Evolutionary conservation across 208 protist species (phyloP).

Genomic region (Leishmania major): DNA sequence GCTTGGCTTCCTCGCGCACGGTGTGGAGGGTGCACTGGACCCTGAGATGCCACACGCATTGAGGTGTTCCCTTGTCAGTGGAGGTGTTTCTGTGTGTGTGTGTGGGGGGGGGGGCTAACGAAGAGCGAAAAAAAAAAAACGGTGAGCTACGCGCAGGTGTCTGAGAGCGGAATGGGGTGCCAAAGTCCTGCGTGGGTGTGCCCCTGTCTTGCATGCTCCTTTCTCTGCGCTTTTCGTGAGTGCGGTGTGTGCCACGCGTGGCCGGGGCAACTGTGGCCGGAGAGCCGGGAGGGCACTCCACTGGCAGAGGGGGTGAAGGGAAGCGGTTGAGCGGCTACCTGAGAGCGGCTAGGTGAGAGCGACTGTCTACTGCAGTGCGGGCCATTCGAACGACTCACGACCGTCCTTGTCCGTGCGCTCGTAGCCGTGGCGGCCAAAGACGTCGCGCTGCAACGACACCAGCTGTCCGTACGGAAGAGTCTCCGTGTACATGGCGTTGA

Average conservation of each 20-base stretch:
- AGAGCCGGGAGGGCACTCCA: neutral
- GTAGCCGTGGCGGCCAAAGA: conserved; percentile 92
- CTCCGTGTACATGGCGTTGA: conserved; percentile 86
- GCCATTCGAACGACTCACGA: conserved; percentile 79
- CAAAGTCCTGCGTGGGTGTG: neutral
- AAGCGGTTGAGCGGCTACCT: neutral
- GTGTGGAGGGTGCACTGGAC: neutral
- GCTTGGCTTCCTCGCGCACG: neutral
- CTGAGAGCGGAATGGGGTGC: neutral
- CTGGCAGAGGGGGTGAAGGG: neutral
- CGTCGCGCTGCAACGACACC: conserved; percentile 91
- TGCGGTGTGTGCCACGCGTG: neutral
- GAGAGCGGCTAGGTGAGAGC: neutral
- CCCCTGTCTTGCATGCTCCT: neutral
- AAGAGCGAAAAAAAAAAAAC: neutral
- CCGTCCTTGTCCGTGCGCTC: conserved; percentile 87
- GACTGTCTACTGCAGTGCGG: conserved; percentile 71
- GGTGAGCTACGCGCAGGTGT: neutral
- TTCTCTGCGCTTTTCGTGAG: neutral
- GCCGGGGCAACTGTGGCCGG: neutral
- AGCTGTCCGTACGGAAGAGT: conserved; percentile 85
- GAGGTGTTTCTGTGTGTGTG: neutral
- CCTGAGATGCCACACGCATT: neutral
- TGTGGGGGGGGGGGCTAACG: neutral
- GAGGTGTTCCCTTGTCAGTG: neutral